These are phyloP conservation scores for Lachancea sp. DNA, from an alignment of 805 yeast species.

Conservation along the genomic window DNA sequence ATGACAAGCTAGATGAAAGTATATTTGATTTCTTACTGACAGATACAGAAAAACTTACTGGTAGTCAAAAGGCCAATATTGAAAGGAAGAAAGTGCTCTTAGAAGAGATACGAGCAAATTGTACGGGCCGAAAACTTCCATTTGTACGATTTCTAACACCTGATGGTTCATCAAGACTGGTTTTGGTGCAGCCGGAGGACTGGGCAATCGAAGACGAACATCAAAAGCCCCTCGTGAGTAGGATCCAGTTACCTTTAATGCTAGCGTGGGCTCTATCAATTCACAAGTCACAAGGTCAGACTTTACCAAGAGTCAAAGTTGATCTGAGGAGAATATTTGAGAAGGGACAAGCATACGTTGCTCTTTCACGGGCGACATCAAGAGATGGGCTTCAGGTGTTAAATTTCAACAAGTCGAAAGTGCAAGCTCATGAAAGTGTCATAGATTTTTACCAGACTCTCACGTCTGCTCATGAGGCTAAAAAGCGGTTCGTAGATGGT, in stretches of 20 bases:
- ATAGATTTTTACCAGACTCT: constrained; percentile 57
- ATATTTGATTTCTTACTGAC: constrained; percentile 44
- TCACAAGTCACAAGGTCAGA: constrained; percentile 94
- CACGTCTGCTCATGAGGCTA: constrained; percentile 28
- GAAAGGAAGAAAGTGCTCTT: constrained; percentile 44
- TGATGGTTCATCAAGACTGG: constrained; percentile 67
- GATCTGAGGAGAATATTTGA: constrained; percentile 76
- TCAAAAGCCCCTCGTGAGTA: constrained; percentile 58
- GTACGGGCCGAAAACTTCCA: constrained; percentile 52
- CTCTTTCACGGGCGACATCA: constrained; percentile 81
- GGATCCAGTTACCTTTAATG: constrained; percentile 79
- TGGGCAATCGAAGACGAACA: constrained; percentile 77
- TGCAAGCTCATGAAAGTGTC: constrained; percentile 67
- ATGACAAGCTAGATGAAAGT: constrained; percentile 35
- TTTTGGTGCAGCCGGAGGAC: constrained; percentile 71
- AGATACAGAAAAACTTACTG: constrained; percentile 22
- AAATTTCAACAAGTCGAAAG: constrained; percentile 59
- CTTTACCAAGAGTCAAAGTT: constrained; percentile 67
- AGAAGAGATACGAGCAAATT: constrained; percentile 38
- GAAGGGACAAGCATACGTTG: constrained; percentile 94
- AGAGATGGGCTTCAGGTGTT: constrained; percentile 77
- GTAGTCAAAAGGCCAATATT: constrained; percentile 31
- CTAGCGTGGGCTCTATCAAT: constrained; percentile 96
- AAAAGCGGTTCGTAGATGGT: constrained; percentile 11
- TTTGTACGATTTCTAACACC: constrained; percentile 68